A percentile compares a stretch with the other conserved stretches of the same genome.
These are phyloP conservation scores for Xylariaceae sp. DNA, from an alignment of 2,329 filamentous ascomycete genomes.

Conservation along the genomic window DNA sequence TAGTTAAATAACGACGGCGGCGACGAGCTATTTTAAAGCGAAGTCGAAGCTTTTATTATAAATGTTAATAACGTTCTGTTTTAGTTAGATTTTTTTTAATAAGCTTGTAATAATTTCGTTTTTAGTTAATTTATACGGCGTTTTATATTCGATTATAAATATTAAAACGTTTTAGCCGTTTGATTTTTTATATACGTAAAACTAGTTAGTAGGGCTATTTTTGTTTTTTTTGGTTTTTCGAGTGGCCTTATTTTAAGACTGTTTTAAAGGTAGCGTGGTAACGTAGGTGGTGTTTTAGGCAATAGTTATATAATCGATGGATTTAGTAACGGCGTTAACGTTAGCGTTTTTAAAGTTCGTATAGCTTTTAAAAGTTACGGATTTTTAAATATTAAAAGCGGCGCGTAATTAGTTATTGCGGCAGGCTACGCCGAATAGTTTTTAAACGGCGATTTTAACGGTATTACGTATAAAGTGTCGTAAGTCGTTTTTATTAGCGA, in stretches of 20 bases:
- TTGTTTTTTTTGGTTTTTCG: no score
- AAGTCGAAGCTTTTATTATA: background rate
- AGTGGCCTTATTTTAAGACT: background rate
- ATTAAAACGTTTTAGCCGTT: slow-evolving; percentile 22
- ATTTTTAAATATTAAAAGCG: slow-evolving; percentile 30
- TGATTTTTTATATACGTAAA: slow-evolving; percentile 26
- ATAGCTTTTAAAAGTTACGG: slow-evolving; percentile 35
- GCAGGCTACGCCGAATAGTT: slow-evolving; percentile 28
- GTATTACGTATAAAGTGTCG: slow-evolving; percentile 31
- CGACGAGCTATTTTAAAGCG: slow-evolving; percentile 25
- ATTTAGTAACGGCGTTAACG: slow-evolving; percentile 22
- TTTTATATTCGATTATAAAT: slow-evolving; percentile 30
- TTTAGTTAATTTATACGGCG: background rate
- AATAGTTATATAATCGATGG: slow-evolving; percentile 24
- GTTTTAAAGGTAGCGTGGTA: slow-evolving; percentile 1
- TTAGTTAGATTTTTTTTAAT: slow-evolving; percentile 29
- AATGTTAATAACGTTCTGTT: slow-evolving; percentile 9
- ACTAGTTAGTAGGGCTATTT: no score
- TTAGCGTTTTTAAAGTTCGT: slow-evolving; percentile 28
- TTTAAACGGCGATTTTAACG: slow-evolving; percentile 35
- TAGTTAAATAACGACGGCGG: slow-evolving; percentile 37
- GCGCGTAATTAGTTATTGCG: slow-evolving; percentile 26
- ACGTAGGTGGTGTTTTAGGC: slow-evolving; percentile 5
- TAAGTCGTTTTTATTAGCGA: slow-evolving; percentile 35
- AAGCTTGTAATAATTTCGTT: slow-evolving; percentile 32